Evolutionary conservation across 192 early-diverging fungal species (phyloP).

Genomic region (Chytriomyces sp.): DNA sequence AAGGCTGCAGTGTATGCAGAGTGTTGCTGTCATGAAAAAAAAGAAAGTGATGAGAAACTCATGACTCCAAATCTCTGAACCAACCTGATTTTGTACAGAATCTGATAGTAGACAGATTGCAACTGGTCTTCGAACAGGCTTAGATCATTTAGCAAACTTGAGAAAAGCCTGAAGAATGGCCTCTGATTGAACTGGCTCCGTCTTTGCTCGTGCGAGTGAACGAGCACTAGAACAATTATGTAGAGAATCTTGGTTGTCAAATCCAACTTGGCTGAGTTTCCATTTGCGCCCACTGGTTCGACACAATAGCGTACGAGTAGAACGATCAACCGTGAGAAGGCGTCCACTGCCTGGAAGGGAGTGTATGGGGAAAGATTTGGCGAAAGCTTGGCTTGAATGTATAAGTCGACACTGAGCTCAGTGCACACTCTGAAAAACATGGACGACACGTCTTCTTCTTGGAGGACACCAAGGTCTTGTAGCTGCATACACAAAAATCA

Average conservation of each 20-base stretch:
- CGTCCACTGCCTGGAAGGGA: conserved; percentile 88
- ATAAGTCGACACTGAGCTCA: conserved; percentile 80
- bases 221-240: conserved; percentile 83
- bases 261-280: conserved; percentile 62
- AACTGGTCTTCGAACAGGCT: conserved; percentile 66
- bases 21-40: conserved; percentile 58
- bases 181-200: conserved; percentile 84
- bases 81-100: conserved; percentile 73
- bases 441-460: conserved; percentile 76
- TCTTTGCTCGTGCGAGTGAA: conserved; percentile 81
- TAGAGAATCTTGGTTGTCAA: conserved; percentile 83
- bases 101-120: conserved; percentile 73
- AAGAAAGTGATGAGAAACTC: neutral
- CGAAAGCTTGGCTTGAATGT: conserved; percentile 52
- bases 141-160: conserved; percentile 81
- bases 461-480: conserved; percentile 75
- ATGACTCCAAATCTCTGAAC: neutral
- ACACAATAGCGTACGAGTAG: conserved; percentile 77
- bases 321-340: conserved; percentile 87
- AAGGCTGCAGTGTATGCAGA: conserved; percentile 83
- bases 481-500: conserved; percentile 59
- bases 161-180: conserved; percentile 89
- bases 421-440: conserved; percentile 91
- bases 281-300: conserved; percentile 58
- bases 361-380: conserved; percentile 48